Conservation (phyloP, 2,329 filamentous ascomycete genomes). For the Peltaster fructicola region DNA sequence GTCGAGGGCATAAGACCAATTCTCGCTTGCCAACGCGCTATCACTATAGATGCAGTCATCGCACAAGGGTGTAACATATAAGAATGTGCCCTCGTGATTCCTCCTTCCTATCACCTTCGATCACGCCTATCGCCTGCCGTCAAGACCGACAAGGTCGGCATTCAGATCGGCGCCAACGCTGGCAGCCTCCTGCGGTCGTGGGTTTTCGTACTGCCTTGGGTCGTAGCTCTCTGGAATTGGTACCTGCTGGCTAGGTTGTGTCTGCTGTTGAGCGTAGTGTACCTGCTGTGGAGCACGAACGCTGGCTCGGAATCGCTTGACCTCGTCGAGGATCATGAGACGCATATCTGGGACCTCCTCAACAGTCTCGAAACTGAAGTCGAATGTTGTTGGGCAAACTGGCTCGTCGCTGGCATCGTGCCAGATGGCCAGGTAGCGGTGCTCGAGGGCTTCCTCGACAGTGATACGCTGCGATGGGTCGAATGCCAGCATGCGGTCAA, state of each 20-base stretch:
- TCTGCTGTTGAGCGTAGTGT: conserved; percentile 25
- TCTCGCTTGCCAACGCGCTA: too few relatives aligned
- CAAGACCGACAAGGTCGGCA: conserved; percentile 75
- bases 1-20: too few relatives aligned
- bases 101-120: neutral
- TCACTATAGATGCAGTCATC: too few relatives aligned
- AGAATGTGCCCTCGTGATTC: too few relatives aligned
- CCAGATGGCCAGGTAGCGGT: conserved; percentile 95
- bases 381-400: conserved; percentile 79
- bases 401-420: conserved; percentile 95
- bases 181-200: conserved; percentile 38
- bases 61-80: too few relatives aligned
- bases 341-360: conserved; percentile 93
- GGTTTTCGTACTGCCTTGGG: conserved; percentile 41
- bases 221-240: conserved; percentile 46
- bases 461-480: conserved; percentile 86
- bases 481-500: conserved; percentile 95
- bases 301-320: conserved; percentile 56
- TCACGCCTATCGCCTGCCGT: conserved; percentile 41
- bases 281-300: conserved; percentile 27
- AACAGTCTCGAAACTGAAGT: conserved; percentile 96
- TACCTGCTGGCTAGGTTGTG: conserved; percentile 25
- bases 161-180: conserved; percentile 45
- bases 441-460: conserved; percentile 88
- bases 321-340: conserved; percentile 92